Conservation (phyloP, 768 basidiomycete species). For the Termitomyces sp. region DNA sequence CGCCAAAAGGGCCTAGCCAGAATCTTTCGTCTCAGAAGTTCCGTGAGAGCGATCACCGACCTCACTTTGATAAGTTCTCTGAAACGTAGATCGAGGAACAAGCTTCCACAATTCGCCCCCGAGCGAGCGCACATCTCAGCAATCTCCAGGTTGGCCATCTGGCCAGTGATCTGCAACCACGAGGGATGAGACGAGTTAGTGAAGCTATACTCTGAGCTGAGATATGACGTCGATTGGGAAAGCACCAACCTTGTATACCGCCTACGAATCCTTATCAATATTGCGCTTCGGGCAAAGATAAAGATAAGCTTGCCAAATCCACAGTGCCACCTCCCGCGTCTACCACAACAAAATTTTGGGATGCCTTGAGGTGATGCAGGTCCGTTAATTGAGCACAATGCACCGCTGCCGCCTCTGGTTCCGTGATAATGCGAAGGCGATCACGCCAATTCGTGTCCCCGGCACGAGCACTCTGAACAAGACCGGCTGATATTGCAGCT, state of each 20-base stretch:
- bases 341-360: conserved; percentile 88
- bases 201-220: not conserved
- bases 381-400: conserved; percentile 82
- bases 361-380: conserved; percentile 70
- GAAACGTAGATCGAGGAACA: conserved; percentile 86
- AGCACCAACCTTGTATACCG: conserved; percentile 50
- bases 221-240: not conserved
- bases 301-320: conserved; percentile 20
- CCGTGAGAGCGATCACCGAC: not conserved
- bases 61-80: conserved; percentile 67
- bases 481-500: conserved; percentile 74
- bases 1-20: conserved; percentile 45
- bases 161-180: conserved; percentile 61
- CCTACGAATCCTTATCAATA: conserved; percentile 21
- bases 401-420: conserved; percentile 84
- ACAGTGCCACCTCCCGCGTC: conserved; percentile 87
- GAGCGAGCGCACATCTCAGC: conserved; percentile 87
- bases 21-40: not conserved
- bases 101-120: conserved; percentile 81
- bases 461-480: conserved; percentile 66
- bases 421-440: conserved; percentile 78
- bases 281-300: conserved; percentile 14
- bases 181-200: not conserved
- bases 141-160: conserved; percentile 78
- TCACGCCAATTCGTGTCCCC: conserved; percentile 76